Conservation (phyloP, 345 rosid species). For the Brassica cretica region DNA sequence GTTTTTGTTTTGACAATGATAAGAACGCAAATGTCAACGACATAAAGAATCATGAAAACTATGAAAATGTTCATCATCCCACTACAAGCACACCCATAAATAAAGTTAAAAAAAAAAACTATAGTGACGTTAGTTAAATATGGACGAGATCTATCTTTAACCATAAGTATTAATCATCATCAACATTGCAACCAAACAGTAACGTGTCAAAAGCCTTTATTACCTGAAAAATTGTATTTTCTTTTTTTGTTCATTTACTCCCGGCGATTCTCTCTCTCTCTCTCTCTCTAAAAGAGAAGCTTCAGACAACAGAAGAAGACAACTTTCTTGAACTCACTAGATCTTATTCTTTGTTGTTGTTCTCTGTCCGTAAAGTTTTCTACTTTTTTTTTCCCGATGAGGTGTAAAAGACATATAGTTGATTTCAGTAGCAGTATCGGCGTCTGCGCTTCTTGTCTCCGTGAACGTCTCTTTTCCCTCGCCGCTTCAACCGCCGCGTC, state of each 20-base stretch:
- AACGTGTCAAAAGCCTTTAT: slow-evolving; percentile 36
- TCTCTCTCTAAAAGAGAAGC: slow-evolving; percentile 18
- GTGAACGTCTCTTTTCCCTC: slow-evolving; percentile 59
- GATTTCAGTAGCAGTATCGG: slow-evolving; percentile 76
- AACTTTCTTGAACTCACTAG: background rate
- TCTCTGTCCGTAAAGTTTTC: background rate
- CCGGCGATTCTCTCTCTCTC: slow-evolving; percentile 27
- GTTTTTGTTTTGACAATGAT: slow-evolving; percentile 26
- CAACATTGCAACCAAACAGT: background rate
- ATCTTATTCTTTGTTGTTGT: slow-evolving; percentile 27
- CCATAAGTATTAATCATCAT: slow-evolving; percentile 27
- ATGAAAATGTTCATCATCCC: slow-evolving; percentile 36
- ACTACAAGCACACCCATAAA: slow-evolving; percentile 25
- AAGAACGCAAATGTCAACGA: slow-evolving; percentile 39
- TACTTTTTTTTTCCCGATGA: slow-evolving; percentile 47
- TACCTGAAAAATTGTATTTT: slow-evolving; percentile 14
- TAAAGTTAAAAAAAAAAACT: background rate
- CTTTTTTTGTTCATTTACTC: slow-evolving; percentile 24
- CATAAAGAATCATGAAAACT: slow-evolving; percentile 28
- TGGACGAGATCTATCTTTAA: slow-evolving; percentile 14
- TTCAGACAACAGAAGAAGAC: background rate
- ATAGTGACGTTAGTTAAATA: slow-evolving; percentile 18
- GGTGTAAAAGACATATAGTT: slow-evolving; percentile 66
- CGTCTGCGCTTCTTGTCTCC: slow-evolving; percentile 93
- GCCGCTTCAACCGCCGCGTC: slow-evolving; percentile 55